Evolutionary conservation across 805 yeast species (phyloP).

Genomic region (Pichia rugopelliculosa): DNA sequence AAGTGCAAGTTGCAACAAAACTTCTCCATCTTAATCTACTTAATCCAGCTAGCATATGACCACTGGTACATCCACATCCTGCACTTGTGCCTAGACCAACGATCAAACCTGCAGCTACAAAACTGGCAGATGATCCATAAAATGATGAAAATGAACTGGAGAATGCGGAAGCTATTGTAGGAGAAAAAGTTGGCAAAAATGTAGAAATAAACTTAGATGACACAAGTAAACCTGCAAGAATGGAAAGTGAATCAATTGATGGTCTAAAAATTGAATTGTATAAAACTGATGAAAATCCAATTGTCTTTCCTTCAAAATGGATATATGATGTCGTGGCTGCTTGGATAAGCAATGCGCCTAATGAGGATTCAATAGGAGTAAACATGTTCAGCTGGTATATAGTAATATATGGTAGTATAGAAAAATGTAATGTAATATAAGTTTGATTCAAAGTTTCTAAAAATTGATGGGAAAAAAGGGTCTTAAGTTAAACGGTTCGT

Average conservation of each 20-base stretch:
- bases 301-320: slow-evolving; percentile 31
- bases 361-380: slow-evolving; percentile 35
- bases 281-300: slow-evolving; percentile 42
- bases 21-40: slow-evolving; percentile 39
- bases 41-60: slow-evolving; percentile 47
- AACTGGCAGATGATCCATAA: slow-evolving; percentile 3
- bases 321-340: slow-evolving; percentile 38
- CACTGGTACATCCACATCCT: slow-evolving; percentile 49
- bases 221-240: slow-evolving; percentile 30
- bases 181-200: slow-evolving; percentile 24
- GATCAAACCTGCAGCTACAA: slow-evolving; percentile 31
- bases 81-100: slow-evolving; percentile 42
- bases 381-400: not conserved
- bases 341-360: slow-evolving; percentile 43
- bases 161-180: slow-evolving; percentile 15
- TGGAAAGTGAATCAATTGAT: slow-evolving; percentile 22
- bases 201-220: slow-evolving; percentile 22
- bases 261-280: slow-evolving; percentile 26
- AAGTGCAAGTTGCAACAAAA: slow-evolving; percentile 36
- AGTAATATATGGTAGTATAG: no score
- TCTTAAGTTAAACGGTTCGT: no score
- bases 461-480: no score
- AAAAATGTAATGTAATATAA: no score
- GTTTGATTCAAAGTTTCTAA: no score
- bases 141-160: not conserved